Evolutionary conservation across 139 green algal species (phyloP).

Genomic region (Tetraselmis striata): DNA sequence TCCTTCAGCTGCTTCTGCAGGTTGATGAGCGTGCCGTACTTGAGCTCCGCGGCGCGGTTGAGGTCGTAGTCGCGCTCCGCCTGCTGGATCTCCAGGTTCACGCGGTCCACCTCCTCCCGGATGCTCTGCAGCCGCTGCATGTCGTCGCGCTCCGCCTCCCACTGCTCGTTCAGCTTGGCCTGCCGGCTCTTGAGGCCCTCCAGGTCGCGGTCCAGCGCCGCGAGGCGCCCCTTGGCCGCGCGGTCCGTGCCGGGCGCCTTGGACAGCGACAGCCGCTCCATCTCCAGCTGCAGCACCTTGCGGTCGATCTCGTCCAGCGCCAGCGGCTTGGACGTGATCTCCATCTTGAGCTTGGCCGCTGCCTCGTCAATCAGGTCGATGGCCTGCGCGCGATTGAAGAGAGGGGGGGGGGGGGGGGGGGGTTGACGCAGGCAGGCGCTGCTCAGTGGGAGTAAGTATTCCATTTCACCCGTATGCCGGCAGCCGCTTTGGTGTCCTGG

Average conservation of each 20-base stretch:
- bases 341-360: constrained; percentile 98
- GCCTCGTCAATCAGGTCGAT: constrained; percentile 96
- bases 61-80: constrained; percentile 95
- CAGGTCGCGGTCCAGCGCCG: constrained; percentile 71
- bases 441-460: too few relatives aligned
- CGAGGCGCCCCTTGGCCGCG: constrained; percentile 57
- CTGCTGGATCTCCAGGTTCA: constrained; percentile 68
- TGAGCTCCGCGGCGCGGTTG: constrained; percentile 90
- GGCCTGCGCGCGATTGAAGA: too few relatives aligned
- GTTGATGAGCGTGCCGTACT: constrained; percentile 90
- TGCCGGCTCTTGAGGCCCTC: constrained; percentile 71
- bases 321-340: constrained; percentile 96
- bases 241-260: constrained; percentile 62
- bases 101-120: constrained; percentile 91
- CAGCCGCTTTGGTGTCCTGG: too few relatives aligned
- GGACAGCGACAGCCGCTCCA: constrained; percentile 81
- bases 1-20: constrained; percentile 80
- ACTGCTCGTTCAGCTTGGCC: constrained; percentile 59
- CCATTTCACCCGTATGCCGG: too few relatives aligned
- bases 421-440: neutral
- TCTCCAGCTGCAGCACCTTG: constrained; percentile 83
- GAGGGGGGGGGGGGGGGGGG: too few relatives aligned
- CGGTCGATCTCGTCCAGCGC: constrained; percentile 92
- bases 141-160: constrained; percentile 66
- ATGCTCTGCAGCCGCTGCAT: constrained; percentile 71